These are phyloP conservation scores for Neurospora discreta DNA, from an alignment of 495 filamentous ascomycete genomes.

Conservation along the genomic window DNA sequence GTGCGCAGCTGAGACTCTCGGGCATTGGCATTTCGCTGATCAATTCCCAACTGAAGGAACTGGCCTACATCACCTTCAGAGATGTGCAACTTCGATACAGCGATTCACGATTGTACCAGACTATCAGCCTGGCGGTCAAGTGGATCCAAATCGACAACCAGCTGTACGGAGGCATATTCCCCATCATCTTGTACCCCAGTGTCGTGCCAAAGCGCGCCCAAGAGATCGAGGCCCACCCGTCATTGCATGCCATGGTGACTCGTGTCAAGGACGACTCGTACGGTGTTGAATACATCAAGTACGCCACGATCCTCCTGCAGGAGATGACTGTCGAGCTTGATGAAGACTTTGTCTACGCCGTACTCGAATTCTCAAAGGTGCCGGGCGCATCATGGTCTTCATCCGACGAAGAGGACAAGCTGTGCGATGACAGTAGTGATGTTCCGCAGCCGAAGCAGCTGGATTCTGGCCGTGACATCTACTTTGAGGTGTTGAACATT, in stretches of 20 bases:
- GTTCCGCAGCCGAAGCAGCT: slow-evolving; percentile 85
- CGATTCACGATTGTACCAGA: slow-evolving; percentile 89
- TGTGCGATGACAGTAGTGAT: slow-evolving; percentile 81
- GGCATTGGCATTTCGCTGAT: slow-evolving; percentile 90
- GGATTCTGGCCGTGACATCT: slow-evolving; percentile 79
- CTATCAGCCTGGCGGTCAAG: slow-evolving; percentile 76
- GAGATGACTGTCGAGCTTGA: slow-evolving; percentile 98
- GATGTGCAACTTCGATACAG: slow-evolving; percentile 86
- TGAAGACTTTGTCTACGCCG: slow-evolving; percentile 93
- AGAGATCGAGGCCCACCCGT: slow-evolving; percentile 94
- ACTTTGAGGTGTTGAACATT: slow-evolving; percentile 93
- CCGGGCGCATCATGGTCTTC: slow-evolving; percentile 89
- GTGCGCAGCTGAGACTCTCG: slow-evolving; percentile 73
- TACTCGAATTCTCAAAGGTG: slow-evolving; percentile 90
- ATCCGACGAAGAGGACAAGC: slow-evolving; percentile 61
- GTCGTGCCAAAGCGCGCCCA: slow-evolving; percentile 97
- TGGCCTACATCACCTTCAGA: slow-evolving; percentile 87
- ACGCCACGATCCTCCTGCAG: slow-evolving; percentile 84
- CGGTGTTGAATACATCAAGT: slow-evolving; percentile 96
- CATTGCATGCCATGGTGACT: slow-evolving; percentile 81
- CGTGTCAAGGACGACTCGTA: slow-evolving; percentile 97
- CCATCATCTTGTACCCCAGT: slow-evolving; percentile 91
- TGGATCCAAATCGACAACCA: slow-evolving; percentile 99
- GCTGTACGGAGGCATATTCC: slow-evolving; percentile 95
- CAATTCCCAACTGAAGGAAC: slow-evolving; percentile 81